Evolutionary conservation across 1,284 basidiomycete genomes (phyloP).

Genomic region (Cryptococcus floricola): DNA sequence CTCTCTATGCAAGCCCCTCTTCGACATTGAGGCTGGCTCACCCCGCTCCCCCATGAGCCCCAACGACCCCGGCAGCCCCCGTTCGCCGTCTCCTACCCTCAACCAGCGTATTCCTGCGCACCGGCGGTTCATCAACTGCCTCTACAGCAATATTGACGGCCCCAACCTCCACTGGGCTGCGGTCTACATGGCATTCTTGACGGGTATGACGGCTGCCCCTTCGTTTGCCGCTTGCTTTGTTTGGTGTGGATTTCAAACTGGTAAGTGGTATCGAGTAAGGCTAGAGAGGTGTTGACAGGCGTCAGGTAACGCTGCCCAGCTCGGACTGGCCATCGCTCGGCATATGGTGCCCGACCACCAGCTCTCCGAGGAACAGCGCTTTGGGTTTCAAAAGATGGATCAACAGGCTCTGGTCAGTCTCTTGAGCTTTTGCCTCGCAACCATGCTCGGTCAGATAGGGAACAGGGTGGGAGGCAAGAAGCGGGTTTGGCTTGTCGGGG

Average conservation of each 20-base stretch:
- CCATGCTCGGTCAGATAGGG: conserved; percentile 42
- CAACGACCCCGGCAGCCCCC: background rate
- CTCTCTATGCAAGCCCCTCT: conserved; percentile 5
- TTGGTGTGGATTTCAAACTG: conserved; percentile 77
- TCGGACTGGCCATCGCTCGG: conserved; percentile 59
- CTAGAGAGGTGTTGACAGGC: too few relatives aligned
- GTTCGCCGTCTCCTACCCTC: conserved; percentile 10
- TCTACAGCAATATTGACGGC: conserved; percentile 3
- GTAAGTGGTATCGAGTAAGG: too few relatives aligned
- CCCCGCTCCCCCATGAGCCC: background rate
- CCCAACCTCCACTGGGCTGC: conserved; percentile 44
- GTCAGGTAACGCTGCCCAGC: conserved; percentile 51
- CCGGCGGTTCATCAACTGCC: conserved; percentile 2
- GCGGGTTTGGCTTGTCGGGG: conserved; percentile 69
- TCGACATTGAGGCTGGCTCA: conserved; percentile 4
- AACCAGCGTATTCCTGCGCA: conserved; percentile 4
- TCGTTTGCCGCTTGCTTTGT: conserved; percentile 73
- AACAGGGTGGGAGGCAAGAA: conserved; percentile 63
- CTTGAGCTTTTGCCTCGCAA: conserved; percentile 58
- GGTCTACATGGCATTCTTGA: conserved; percentile 76
- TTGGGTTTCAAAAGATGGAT: conserved; percentile 65
- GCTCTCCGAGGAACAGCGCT: conserved; percentile 49
- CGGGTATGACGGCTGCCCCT: conserved; percentile 72
- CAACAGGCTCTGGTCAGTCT: conserved; percentile 73
- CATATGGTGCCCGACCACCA: conserved; percentile 55